phyloP scores from a whole-genome alignment of 1,284 basidiomycete genomes.

The Papiliotrema nemorosa region DNA sequence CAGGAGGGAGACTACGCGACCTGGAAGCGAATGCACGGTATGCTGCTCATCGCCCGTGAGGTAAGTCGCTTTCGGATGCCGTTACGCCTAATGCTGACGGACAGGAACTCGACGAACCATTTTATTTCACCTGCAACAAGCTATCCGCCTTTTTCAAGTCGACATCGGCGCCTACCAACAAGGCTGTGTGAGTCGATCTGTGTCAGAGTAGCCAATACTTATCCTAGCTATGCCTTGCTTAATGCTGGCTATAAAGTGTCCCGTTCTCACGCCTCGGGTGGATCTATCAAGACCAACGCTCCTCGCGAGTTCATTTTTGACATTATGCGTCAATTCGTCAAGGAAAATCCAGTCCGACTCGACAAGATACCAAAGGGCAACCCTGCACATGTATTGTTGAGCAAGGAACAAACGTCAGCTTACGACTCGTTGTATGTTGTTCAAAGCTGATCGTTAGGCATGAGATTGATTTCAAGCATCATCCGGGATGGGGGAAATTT shows the following conservation, averaged over 20 bases:
- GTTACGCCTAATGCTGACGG: slow-evolving; percentile 6
- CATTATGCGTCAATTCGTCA: slow-evolving; percentile 77
- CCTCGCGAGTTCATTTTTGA: slow-evolving; percentile 71
- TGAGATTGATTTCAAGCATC: slow-evolving; percentile 67
- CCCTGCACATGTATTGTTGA: slow-evolving; percentile 63
- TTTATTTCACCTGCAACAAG: slow-evolving; percentile 88
- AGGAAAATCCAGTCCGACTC: slow-evolving; percentile 69
- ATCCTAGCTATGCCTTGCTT: slow-evolving; percentile 71
- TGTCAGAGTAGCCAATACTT: neutral
- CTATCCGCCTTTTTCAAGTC: slow-evolving; percentile 60
- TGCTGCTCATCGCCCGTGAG: slow-evolving; percentile 85
- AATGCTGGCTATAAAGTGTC: slow-evolving; percentile 81
- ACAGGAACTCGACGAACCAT: slow-evolving; percentile 74
- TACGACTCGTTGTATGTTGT: neutral
- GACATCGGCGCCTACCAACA: slow-evolving; percentile 56
- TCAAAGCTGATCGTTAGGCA: slow-evolving; percentile 50
- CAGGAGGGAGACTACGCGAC: slow-evolving; percentile 72
- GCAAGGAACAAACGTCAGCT: slow-evolving; percentile 63
- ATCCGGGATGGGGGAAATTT: slow-evolving; percentile 61
- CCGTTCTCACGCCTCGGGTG: slow-evolving; percentile 81
- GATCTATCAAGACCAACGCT: slow-evolving; percentile 88
- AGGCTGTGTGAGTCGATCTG: slow-evolving; percentile 59
- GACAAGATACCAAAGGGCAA: slow-evolving; percentile 71
- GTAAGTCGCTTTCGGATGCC: slow-evolving; percentile 51
- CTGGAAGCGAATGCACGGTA: slow-evolving; percentile 81